Evolutionary conservation across 768 basidiomycete genomes (phyloP), one percentile per base, ranked within the genome.

Genomic region (Rhodosporidiobolus sp.): DNA sequence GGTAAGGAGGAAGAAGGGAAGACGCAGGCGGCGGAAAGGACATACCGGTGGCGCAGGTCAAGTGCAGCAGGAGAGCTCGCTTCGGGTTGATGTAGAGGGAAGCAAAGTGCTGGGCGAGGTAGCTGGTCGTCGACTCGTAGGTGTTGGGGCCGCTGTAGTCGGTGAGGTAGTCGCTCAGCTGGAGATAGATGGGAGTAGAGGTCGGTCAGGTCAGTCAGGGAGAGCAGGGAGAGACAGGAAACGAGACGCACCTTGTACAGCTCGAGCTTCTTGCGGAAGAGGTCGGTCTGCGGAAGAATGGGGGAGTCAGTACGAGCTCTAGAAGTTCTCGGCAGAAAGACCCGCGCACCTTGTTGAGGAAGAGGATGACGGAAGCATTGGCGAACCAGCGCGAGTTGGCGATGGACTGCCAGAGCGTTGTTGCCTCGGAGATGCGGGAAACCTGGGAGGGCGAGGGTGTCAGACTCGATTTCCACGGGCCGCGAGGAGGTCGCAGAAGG

Each of bases 341-440:
- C n/a, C n/a, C n/a, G 82, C 96, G 94, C 80, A 94, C 93, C 62
- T 67, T 69, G 63, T 65, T 57, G 35, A 70, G 64, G 62, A 69
- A 52, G 45, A 72, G 78, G 81, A 93, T 90, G 78, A 95, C 93
- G 3, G 89, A 91, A 4, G 93, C 93, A 83, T 92, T 90, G 79
- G 90, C 88, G 81, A 95, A 94, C 92, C 91, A 96, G 71, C 93
- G 86, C 43, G 92, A 94, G 78, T 96, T 96, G 83, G 92, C 92
- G 84, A 97, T 95, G 59, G 92, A 95, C 81, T 95, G 92, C 81
- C 95, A 98, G 56, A 96, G 88, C 0, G 93, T 93, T 54, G 95
- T 82, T 0, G 94, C 91, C 81, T 96, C 95, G 83, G 94, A 89
- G 90, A 98, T 94, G 75, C 94, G 92, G 81, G 95, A 95, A 89